A percentile compares a stretch with the other conserved stretches of the same genome.
Evolutionary conservation across 805 yeast species (phyloP).

Genomic region (Ogataea ganodermae): DNA sequence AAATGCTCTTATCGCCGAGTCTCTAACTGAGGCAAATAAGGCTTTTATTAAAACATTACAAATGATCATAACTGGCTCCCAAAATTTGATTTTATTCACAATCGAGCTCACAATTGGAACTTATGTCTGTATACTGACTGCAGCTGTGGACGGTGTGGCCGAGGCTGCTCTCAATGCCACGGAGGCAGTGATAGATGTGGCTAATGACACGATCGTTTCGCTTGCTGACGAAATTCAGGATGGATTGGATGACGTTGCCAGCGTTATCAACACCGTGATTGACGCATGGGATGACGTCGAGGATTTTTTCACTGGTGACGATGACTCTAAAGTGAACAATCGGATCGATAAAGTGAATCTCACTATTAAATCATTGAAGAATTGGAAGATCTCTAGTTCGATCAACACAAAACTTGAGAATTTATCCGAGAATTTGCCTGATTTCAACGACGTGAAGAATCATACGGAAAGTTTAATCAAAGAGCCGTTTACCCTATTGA

Average conservation of each 20-base stretch:
- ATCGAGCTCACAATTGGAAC: constrained; percentile 83
- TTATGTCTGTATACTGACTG: constrained; percentile 75
- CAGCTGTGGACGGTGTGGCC: constrained; percentile 72
- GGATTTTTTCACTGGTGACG: constrained; percentile 54
- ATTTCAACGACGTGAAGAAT: constrained; percentile 63
- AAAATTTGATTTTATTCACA: constrained; percentile 60
- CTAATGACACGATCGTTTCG: constrained; percentile 58
- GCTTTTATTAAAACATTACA: constrained; percentile 47
- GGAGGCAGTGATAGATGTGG: constrained; percentile 56
- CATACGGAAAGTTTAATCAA: constrained; percentile 55
- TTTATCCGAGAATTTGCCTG: constrained; percentile 58
- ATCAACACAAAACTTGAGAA: constrained; percentile 58
- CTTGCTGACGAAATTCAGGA: constrained; percentile 64
- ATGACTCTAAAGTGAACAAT: constrained; percentile 37
- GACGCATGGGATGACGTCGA: constrained; percentile 45
- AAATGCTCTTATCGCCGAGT: constrained; percentile 49
- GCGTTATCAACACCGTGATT: constrained; percentile 56
- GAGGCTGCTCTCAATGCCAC: constrained; percentile 75
- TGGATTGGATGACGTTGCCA: constrained; percentile 63
- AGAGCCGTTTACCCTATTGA: constrained; percentile 58
- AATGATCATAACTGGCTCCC: constrained; percentile 55
- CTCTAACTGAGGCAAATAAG: constrained; percentile 50
- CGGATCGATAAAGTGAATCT: constrained; percentile 53
- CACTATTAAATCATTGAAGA: constrained; percentile 54
- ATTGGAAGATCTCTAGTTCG: constrained; percentile 64